A percentile compares a stretch with the other conserved stretches of the same genome.
Evolutionary conservation across 2,329 filamentous ascomycete genomes (phyloP).

Genomic region (Botryotinia globosa): DNA sequence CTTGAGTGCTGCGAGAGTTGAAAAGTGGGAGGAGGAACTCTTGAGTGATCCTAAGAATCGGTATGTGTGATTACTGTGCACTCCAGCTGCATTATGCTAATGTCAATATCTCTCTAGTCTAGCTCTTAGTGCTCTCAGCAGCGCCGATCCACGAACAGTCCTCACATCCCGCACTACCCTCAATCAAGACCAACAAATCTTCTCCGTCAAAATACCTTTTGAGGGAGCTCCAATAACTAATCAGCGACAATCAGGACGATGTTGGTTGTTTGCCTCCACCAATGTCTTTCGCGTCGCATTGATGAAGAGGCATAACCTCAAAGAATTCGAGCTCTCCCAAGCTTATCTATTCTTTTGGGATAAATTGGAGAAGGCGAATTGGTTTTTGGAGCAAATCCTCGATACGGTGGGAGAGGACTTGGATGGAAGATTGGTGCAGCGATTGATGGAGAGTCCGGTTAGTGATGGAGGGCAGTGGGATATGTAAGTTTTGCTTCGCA

Average conservation of each 20-base stretch:
- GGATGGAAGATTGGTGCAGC: conserved; percentile 70
- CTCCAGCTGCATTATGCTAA: not conserved
- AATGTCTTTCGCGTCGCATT: conserved; percentile 88
- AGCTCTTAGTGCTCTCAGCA: conserved; percentile 69
- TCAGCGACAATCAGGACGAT: conserved; percentile 76
- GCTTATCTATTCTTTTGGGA: conserved; percentile 91
- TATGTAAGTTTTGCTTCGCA: conserved; percentile 45
- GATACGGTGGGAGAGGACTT: conserved; percentile 69
- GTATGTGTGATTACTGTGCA: conserved; percentile 39
- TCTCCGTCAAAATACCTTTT: conserved; percentile 78
- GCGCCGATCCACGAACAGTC: conserved; percentile 62
- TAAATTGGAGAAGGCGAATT: conserved; percentile 89
- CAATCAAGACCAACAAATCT: conserved; percentile 72
- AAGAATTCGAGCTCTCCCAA: conserved; percentile 81
- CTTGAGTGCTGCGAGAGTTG: conserved; percentile 51
- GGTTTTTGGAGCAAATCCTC: conserved; percentile 80
- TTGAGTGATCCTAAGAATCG: conserved; percentile 65
- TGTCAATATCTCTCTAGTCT: conserved; percentile 50
- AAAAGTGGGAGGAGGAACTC: conserved; percentile 59
- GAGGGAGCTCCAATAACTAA: conserved; percentile 84
- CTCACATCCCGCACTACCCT: conserved; percentile 61
- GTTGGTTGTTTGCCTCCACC: conserved; percentile 91
- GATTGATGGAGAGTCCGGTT: conserved; percentile 64
- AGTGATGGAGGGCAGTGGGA: conserved; percentile 88
- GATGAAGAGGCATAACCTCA: conserved; percentile 77